Evolutionary conservation across 2,329 filamentous ascomycete species (phyloP), one percentile per base, ranked within the genome.

Genomic region (Paraphoma sp.): DNA sequence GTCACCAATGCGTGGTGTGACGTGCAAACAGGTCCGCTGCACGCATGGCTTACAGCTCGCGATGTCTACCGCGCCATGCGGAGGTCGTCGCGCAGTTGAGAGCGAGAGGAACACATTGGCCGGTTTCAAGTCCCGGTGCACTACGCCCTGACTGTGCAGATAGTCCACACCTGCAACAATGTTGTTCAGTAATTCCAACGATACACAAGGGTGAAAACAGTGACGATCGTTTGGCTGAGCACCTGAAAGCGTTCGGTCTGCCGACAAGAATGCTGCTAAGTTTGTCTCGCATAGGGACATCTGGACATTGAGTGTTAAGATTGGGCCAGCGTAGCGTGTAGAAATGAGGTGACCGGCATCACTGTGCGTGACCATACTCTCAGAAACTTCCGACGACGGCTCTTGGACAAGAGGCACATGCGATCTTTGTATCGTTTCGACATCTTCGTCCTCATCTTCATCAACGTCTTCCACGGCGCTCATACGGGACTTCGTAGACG

Each of bases 91-190:
- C 29, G 72, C 68, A 4, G 66, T 72, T 16, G 78, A 73, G n/a
- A 81, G 69, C 2, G 83, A 84, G 0, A 90, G 76, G 71, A 90
- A 89, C 29, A 90, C 84, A 62, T 90, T 90, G 3, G 84, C 85
- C 0, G 88, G 88, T 65, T 90, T 90, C 18, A 90, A 78, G 65
- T 90, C 88, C 9, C 87, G 84, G 64, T 90, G 88, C 0, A 89
- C 81, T 46, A 90, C 83, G 6, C 81, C 80, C 56, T 86, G 80
- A 0, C 78, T 75, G 63, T 90, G 88, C 1, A 90, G 79, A 64
- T 90, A 89, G 54, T 87, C 82, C 3, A 90, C 82, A 1, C 87
- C 88, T 8, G 86, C 83, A 1, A 89, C 74, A 30, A 90, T 84
- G 1, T 82, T 81, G 11, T 84, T 73, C n/a, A 90, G 77, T 1